These are phyloP conservation scores for Salinomyces thailandicus DNA, from an alignment of 2,329 filamentous ascomycete species.

Conservation along the genomic window DNA sequence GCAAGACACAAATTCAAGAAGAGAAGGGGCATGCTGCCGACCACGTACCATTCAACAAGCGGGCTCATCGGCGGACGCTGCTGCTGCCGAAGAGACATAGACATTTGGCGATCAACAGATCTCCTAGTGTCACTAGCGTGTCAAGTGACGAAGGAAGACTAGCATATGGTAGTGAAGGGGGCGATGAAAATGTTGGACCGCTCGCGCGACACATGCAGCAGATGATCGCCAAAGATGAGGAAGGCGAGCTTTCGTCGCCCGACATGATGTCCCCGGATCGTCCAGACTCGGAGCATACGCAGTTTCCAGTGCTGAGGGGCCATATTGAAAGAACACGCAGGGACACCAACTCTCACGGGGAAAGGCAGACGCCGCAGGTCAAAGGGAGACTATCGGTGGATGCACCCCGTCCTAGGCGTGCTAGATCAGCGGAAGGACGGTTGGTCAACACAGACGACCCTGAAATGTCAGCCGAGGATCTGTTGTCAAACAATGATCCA, in stretches of 20 bases:
- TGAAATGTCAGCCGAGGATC: not conserved
- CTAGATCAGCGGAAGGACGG: constrained; percentile 15
- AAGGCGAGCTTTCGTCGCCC: constrained; percentile 27
- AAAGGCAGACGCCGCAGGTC: constrained; percentile 1
- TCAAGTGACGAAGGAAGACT: constrained; percentile 21
- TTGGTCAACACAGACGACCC: not conserved
- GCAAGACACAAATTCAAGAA: not conserved
- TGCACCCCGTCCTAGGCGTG: constrained; percentile 6
- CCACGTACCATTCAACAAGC: constrained; percentile 3
- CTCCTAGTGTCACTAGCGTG: constrained; percentile 17
- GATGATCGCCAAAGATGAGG: constrained; percentile 35
- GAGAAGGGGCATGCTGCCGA: not conserved
- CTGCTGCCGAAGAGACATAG: constrained; percentile 7
- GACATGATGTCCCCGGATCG: constrained; percentile 33
- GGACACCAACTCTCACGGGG: constrained; percentile 6
- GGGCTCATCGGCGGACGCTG: constrained; percentile 2
- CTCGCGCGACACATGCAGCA: constrained; percentile 36
- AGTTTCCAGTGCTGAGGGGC: constrained; percentile 9
- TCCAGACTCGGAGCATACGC: constrained; percentile 23
- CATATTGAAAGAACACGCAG: constrained; percentile 1
- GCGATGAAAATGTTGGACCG: constrained; percentile 36
- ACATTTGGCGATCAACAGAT: constrained; percentile 10
- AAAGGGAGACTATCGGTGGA: constrained; percentile 15
- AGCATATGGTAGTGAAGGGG: constrained; percentile 36
- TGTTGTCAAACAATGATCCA: not conserved